Evolutionary conservation across 1,139 yeast genomes (phyloP).

Genomic region (Sugiyamaella pinicola): DNA sequence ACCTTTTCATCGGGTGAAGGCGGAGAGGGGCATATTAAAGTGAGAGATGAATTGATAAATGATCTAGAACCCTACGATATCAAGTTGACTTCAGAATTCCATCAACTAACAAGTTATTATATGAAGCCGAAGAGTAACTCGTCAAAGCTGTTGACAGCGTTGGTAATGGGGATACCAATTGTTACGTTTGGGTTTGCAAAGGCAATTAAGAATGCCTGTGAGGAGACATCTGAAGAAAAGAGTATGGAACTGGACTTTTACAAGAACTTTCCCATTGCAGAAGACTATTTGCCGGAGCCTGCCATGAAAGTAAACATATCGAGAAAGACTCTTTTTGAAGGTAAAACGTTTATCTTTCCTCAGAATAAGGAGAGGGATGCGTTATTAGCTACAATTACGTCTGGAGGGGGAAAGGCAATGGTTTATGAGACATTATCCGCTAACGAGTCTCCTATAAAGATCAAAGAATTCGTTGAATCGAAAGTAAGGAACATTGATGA

Average conservation of each 20-base stretch:
- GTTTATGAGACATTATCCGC: constrained; percentile 8
- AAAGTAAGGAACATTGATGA: constrained; percentile 6
- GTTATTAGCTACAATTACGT: constrained; percentile 28
- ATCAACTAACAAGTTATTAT: constrained; percentile 31
- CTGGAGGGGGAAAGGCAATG: constrained; percentile 32
- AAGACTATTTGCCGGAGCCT: constrained; percentile 30
- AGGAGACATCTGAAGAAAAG: constrained; percentile 12
- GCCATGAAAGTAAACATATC: constrained; percentile 27
- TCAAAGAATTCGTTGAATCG: constrained; percentile 5
- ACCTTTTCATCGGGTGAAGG: constrained; percentile 26
- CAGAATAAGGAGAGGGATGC: constrained; percentile 28
- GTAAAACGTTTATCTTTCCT: constrained; percentile 27
- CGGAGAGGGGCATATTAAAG: constrained; percentile 16
- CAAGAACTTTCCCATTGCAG: constrained; percentile 31
- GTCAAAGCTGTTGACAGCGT: constrained; percentile 35
- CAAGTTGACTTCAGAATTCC: constrained; percentile 32
- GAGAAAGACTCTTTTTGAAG: constrained; percentile 30
- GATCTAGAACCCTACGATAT: constrained; percentile 33
- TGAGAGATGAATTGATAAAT: constrained; percentile 16
- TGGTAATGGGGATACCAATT: constrained; percentile 35
- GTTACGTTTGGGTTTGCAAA: constrained; percentile 31
- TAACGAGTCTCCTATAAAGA: constrained; percentile 3
- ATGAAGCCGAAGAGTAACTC: constrained; percentile 27
- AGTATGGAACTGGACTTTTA: constrained; percentile 27
- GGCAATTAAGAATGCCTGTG: constrained; percentile 23